Evolutionary conservation across 371 early-diverging fungal species (phyloP), one percentile per base, ranked within the genome.

Genomic region (Rhizopus microsporus): DNA sequence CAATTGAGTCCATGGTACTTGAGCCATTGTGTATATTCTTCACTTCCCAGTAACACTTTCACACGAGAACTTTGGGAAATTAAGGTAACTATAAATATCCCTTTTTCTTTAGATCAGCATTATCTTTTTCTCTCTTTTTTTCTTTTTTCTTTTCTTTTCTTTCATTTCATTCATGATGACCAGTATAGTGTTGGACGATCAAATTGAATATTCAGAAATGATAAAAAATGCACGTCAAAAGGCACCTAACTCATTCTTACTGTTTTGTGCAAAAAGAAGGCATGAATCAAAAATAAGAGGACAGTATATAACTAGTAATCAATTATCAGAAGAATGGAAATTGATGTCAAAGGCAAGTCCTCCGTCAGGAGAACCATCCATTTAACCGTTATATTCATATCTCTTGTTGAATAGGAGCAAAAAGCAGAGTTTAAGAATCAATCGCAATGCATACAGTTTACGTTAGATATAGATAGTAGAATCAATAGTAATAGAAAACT

Each of bases 361-460:
- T 23, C 23, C 23, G 23, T 23, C 23, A 23, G n/a, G 7, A 16
- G 13, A 8, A 16, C 34, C 29, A 3, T 34, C 33, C 32, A 15
- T 1, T 31, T 16, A n/a, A 23, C 10, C 29, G 5, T 51, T 51
- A 8, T 51, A 8, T 15, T 51, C 17, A 15, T 32, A 7, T 30
- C 29, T 13, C 15, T 12, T 35, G 23, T 23, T 23, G 23, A 23
- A 23, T 45, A 55, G 56, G 64, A 64, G 23, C 64, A 64, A 46
- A 64, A 59, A 45, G 51, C 48, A 1, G 64, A 64, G n/a, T 64
- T 55, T 39, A 51, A 51, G 42, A 64, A 64, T 16, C 64, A 64
- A 47, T 59, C 64, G 9, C 55, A 55, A 30, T 64, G 64, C 46
- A 44, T 64, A 16, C 64, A 64, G 32, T 64, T 64, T 31, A 64